Conservation (phyloP, 192 early-diverging fungal genomes). For the Kappamyces sp. region DNA sequence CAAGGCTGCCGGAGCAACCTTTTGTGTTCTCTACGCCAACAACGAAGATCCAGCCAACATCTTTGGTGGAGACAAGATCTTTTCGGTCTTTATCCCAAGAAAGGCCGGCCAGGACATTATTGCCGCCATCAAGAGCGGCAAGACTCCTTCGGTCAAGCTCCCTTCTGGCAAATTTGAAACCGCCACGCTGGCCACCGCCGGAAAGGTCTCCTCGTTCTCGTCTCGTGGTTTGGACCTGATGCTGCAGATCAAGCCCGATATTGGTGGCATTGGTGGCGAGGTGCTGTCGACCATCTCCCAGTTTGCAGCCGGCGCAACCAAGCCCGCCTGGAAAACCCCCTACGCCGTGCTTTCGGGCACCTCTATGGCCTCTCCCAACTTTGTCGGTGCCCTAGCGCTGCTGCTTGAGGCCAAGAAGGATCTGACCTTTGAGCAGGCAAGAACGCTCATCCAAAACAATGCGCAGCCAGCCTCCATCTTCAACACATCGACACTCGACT, state of each 20-base stretch:
- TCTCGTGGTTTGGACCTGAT: conserved; percentile 68
- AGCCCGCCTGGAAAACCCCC: conserved; percentile 1
- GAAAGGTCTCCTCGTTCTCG: conserved; percentile 64
- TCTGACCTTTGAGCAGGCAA: conserved; percentile 15
- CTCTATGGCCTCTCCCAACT: conserved; percentile 75
- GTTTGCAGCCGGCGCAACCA: not conserved
- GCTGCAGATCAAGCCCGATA: conserved; percentile 54
- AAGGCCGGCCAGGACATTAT: conserved; percentile 16
- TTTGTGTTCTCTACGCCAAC: conserved; percentile 34
- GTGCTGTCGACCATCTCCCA: conserved; percentile 29
- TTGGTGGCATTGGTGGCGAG: conserved; percentile 35
- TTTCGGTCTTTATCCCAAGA: conserved; percentile 11
- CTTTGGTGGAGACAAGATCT: conserved; percentile 17
- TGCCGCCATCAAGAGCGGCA: conserved; percentile 23
- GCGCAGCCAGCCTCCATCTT: conserved; percentile 36
- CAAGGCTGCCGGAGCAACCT: conserved; percentile 17
- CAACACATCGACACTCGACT: conserved; percentile 39
- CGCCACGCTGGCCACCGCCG: conserved; percentile 41
- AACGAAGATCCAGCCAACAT: conserved; percentile 8
- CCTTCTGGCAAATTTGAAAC: conserved; percentile 37
- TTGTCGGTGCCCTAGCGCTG: conserved; percentile 64
- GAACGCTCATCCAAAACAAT: conserved; percentile 45
- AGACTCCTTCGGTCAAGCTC: conserved; percentile 33
- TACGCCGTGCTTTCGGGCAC: conserved; percentile 52
- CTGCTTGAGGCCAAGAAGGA: conserved; percentile 46